Evolutionary conservation across 129 eudicot species (phyloP).

Genomic region (Tagetes erecta): DNA sequence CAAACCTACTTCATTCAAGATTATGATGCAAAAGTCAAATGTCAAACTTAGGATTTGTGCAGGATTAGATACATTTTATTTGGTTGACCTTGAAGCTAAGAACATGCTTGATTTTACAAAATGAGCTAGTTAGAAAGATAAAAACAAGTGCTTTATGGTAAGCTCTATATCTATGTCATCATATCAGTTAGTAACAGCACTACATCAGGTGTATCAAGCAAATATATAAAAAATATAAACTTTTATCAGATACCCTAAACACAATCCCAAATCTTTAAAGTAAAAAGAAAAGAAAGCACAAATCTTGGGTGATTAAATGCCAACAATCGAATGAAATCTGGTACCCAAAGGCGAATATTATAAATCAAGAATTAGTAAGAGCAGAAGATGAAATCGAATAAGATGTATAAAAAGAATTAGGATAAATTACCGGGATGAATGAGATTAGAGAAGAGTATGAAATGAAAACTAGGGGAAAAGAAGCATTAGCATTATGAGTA

Average conservation of each 20-base stretch:
- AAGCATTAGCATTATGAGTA: background rate
- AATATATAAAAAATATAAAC: no score
- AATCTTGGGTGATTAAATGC: background rate
- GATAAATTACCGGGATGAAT: constrained; percentile 1
- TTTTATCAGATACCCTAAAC: background rate
- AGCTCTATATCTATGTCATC: no score
- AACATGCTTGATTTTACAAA: no score
- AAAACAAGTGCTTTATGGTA: no score
- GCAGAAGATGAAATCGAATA: background rate
- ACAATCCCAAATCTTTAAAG: constrained; percentile 13
- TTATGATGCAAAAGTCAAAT: background rate
- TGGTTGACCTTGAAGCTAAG: background rate
- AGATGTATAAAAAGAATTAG: background rate
- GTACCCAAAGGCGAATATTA: no score
- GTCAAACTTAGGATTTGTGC: no score
- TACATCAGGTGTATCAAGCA: no score
- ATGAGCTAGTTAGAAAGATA: no score
- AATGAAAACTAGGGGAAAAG: background rate
- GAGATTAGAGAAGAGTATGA: background rate
- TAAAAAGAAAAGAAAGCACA: background rate
- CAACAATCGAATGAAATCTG: no score
- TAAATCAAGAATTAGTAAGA: background rate
- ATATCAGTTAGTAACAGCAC: no score
- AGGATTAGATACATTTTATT: no score
- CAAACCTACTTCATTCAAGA: background rate